Evolutionary conservation across 495 filamentous ascomycete species (phyloP), one percentile per base, ranked within the genome.

Genomic region (Geoglossum glabrum): DNA sequence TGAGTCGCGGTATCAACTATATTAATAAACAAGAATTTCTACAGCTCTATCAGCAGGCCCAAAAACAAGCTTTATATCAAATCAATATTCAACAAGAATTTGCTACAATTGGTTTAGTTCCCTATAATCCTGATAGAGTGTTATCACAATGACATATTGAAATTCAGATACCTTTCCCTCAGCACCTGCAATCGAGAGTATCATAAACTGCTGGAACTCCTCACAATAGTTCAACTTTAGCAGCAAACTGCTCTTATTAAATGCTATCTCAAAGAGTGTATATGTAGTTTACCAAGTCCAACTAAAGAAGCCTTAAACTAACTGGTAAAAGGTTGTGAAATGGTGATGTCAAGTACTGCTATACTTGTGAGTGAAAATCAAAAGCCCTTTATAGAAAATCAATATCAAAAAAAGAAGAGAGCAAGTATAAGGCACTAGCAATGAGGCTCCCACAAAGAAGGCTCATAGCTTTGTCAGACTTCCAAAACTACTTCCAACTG

Each of bases 1-100:
- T 50, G 10, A 50, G 46, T 50, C 46, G 30, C 28, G 57, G 58
- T 30, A 46, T 62, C 21, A 57, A 57, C 50, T 52, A 60, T 8
- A 58, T 64, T 30, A 49, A 49, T 1, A 64, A 64, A 34, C 43
- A 54, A n/a, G 40, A 57, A 13, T 64, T 64, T 60, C 54, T 60
- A 8, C 34, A 46, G 3, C 47, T 55, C 0, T 65, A 59, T 57
- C 54, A 60, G 33, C 45, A 36, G 7, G 62, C 60, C 28, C 54
- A 38, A 45, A 51, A 58, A 11, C 33, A 17, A 21, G 45, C 38
- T n/a, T 56, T 49, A 57, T 60, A 26, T 15, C 4, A 34, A 36
- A 28, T 13, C 19, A 64, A 60, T 36, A 65, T 65, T 36, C 21
- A 51, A 36, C 43, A 33, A 50, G 55, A 54, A 21, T 65, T 63